These are phyloP conservation scores for Cytospora schulzeri DNA, from an alignment of 2,329 filamentous ascomycete species.

Conservation along the genomic window DNA sequence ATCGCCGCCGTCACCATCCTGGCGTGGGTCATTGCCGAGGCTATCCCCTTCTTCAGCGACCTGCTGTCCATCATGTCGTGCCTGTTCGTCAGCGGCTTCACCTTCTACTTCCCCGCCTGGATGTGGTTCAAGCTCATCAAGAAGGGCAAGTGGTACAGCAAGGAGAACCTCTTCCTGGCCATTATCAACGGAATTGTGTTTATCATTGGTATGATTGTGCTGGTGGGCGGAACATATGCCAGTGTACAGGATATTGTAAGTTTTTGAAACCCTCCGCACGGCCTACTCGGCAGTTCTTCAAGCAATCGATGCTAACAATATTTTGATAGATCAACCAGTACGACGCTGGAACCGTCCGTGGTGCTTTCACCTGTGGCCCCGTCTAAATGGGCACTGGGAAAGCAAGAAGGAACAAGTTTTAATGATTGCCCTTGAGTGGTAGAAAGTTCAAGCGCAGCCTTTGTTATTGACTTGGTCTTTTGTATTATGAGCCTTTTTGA, in stretches of 20 bases:
- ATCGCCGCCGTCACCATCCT: conserved; percentile 60
- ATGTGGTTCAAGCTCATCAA: conserved; percentile 40
- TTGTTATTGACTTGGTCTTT: background rate
- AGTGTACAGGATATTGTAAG: conserved; percentile 36
- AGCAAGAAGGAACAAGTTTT: background rate
- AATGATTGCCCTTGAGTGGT: background rate
- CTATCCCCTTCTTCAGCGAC: conserved; percentile 72
- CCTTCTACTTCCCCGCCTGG: conserved; percentile 38
- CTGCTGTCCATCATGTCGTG: conserved; percentile 59
- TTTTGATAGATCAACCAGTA: conserved; percentile 24
- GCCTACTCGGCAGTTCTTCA: no score
- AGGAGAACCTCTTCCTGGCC: conserved; percentile 31
- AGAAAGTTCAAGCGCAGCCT: background rate
- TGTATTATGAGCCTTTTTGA: no score
- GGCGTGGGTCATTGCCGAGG: conserved; percentile 71
- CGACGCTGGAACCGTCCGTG: conserved; percentile 22
- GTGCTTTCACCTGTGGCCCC: conserved; percentile 26
- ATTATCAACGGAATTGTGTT: conserved; percentile 32
- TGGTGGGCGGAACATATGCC: conserved; percentile 35
- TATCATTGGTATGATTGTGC: conserved; percentile 33
- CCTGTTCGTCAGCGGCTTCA: conserved; percentile 54
- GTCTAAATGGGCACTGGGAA: background rate
- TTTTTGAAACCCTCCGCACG: background rate
- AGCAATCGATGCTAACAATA: conserved; percentile 8
- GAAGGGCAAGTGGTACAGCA: conserved; percentile 35